Evolutionary conservation across 148 eudicot species (phyloP), one percentile per base, ranked within the genome.

Genomic region (Nyssa sinensis): DNA sequence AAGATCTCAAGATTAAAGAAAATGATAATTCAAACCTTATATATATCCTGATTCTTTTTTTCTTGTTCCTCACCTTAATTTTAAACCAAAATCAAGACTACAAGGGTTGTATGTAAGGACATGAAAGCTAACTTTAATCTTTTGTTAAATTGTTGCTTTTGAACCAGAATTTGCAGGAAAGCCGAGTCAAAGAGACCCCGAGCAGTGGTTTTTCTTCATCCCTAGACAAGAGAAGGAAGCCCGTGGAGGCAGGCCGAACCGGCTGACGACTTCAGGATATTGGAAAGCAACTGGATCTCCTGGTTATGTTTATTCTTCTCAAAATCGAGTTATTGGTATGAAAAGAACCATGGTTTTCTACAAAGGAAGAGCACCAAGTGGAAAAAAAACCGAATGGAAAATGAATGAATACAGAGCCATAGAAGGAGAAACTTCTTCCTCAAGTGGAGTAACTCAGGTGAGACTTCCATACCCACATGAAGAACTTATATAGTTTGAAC

Each of bases 251-350:
- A 69, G 89, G 51, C 90, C 88, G 3, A 88, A 78, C 69, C 84
- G 95, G 11, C 85, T 85, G 5, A 90, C 95, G 0, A 49, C 29
- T 2, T n/a, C 72, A 4, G 93, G 96, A 3, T 91, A 88, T 61
- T 91, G 96, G 96, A 91, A 91, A 77, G 93, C 91, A 21, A 88
- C 89, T 5, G 96, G 96, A 0, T 88, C 91, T 17, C 91, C 85
- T 0, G 70, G 80, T 24, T 64, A 35, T 17, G 88, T 91, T 12
- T 85, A 80, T 70, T 88, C 92, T 17, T 78, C 83, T 5, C 11
- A 66, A 1, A 81, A 81, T 25, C 84, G 74, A 44, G 27, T 74
- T 27, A 87, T 91, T 4, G 96, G 96, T 1, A 57, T 71, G 32
- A 91, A 87, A 83, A 81, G 84, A 63, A 91, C 93, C n/a, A 88